Base-by-base conservation (phyloP, 805 yeast genomes). In the Torulaspora indica region DNA sequence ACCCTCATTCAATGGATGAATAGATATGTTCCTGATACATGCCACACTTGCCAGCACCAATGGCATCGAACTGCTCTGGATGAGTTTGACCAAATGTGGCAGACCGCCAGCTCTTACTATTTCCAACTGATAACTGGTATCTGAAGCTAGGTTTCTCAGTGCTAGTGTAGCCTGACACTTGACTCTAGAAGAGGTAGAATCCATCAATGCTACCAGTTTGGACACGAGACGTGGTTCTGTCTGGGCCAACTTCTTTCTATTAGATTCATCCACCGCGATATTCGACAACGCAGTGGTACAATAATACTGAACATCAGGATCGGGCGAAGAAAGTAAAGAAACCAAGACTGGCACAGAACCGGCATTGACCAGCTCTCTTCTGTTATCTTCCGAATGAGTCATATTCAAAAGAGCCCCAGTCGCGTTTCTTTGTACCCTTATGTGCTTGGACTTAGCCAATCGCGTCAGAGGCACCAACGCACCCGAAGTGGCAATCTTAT, bases 131-230 rank as follows among this genome's bases (percentile, higher is more conserved):
- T 93, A 93, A 52, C 89, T 84, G 13, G 93, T 88, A 68, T 93
- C 99, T 3, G 95, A 85, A 1, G 98, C 99, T 59, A 93, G 77
- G 63, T 93, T 93, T 69, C 99, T 79, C 55, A 93, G 74, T 1
- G 98, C 98, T 51, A 93, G 74, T 4, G 98, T 95, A 0, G 98
- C 98, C 71, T 93, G 98, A 68, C 99, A 93, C 68, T 93, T 97
- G 28, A 93, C 97, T 56, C 98, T 77, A 29, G 97, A 91, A 36
- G 93, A 80, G 9, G 89, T 83, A 2, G 95, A 85, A 61, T 87
- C 95, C 98, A 93, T 91, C 53, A 93, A 75, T 51, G 78, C 78
- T 22, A 93, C 96, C 52, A 93, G 75, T 62, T 88, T 93, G 48
- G 83, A 72, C 9, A 93, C 96, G 51, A 93, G 75, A 58, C 87